Conservation (phyloP, 768 basidiomycete genomes). For the Xerocomellus dryophilus region DNA sequence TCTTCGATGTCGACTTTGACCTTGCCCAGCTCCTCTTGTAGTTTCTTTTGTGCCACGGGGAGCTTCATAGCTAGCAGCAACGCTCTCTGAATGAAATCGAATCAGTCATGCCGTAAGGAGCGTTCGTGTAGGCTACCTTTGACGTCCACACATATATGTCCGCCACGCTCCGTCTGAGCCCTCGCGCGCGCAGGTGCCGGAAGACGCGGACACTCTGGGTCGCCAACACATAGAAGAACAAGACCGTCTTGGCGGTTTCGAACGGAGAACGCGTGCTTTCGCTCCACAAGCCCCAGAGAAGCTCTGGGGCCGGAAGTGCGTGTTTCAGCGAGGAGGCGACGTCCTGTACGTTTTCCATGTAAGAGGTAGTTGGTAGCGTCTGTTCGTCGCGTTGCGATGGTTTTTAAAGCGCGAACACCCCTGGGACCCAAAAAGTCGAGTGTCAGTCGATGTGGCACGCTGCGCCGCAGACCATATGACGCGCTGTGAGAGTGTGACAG, state of each 20-base stretch:
- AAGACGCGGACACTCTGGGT: conserved; percentile 26
- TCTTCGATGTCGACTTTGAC: conserved; percentile 64
- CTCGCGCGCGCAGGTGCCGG: conserved; percentile 39
- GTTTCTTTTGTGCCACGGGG: conserved; percentile 57
- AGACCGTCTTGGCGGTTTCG: conserved; percentile 31
- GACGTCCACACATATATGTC: conserved; percentile 31
- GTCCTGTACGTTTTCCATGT: conserved; percentile 8
- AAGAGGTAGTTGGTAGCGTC: neutral
- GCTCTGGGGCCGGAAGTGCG: neutral
- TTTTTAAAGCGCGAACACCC: neutral
- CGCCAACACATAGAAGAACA: conserved; percentile 35
- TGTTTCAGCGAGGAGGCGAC: conserved; percentile 10
- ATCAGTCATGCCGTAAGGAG: neutral
- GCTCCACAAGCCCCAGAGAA: too few relatives aligned
- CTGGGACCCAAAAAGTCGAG: neutral
- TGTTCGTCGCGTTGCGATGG: neutral
- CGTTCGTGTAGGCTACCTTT: conserved; percentile 13
- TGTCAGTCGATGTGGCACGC: too few relatives aligned
- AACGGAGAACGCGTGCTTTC: conserved; percentile 16
- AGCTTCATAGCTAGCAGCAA: conserved; percentile 58
- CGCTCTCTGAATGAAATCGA: conserved; percentile 32
- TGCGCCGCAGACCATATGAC: too few relatives aligned
- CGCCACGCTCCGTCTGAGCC: conserved; percentile 24
- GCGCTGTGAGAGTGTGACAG: too few relatives aligned
- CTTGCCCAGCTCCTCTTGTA: conserved; percentile 59